These are phyloP conservation scores for Phanerodontia chrysosporium DNA, from an alignment of 768 basidiomycete species.

Conservation along the genomic window DNA sequence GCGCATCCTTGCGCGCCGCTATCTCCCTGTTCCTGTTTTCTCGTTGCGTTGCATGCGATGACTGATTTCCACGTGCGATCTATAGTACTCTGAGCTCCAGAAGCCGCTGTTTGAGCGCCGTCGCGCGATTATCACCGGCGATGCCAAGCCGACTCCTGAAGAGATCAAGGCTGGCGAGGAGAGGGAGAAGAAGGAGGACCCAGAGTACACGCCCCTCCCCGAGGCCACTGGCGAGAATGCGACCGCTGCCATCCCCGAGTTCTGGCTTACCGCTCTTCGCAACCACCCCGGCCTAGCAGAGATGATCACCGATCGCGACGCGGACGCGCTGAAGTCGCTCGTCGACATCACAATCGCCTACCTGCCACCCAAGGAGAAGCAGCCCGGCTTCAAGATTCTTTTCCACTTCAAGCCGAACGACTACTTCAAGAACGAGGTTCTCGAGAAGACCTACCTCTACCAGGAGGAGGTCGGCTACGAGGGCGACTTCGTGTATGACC, in stretches of 20 bases:
- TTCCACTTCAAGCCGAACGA: slow-evolving; percentile 83
- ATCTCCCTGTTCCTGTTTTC: neutral
- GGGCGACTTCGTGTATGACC: slow-evolving; percentile 96
- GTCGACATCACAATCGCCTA: slow-evolving; percentile 79
- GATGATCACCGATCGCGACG: slow-evolving; percentile 92
- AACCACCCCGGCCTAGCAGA: slow-evolving; percentile 87
- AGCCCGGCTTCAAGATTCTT: slow-evolving; percentile 88
- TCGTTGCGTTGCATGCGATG: neutral
- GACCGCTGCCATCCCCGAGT: slow-evolving; percentile 74
- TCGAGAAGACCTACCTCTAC: slow-evolving; percentile 95
- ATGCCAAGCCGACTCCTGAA: slow-evolving; percentile 64
- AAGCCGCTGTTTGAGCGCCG: slow-evolving; percentile 87
- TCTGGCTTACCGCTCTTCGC: slow-evolving; percentile 95
- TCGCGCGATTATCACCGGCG: slow-evolving; percentile 76
- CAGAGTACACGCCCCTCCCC: slow-evolving; percentile 55
- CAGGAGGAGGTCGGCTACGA: slow-evolving; percentile 90
- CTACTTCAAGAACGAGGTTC: slow-evolving; percentile 77
- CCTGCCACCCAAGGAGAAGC: slow-evolving; percentile 54
- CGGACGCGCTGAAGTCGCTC: slow-evolving; percentile 76
- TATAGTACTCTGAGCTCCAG: slow-evolving; percentile 69
- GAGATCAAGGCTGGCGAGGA: slow-evolving; percentile 82
- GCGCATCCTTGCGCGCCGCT: neutral
- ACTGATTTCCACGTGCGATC: slow-evolving; percentile 11
- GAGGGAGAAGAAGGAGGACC: slow-evolving; percentile 71
- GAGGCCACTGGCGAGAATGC: slow-evolving; percentile 21